A percentile compares a stretch with the other conserved stretches of the same genome.
Evolutionary conservation across 2,329 filamentous ascomycete species (phyloP).

Genomic region (Colletotrichum chrysophilum): DNA sequence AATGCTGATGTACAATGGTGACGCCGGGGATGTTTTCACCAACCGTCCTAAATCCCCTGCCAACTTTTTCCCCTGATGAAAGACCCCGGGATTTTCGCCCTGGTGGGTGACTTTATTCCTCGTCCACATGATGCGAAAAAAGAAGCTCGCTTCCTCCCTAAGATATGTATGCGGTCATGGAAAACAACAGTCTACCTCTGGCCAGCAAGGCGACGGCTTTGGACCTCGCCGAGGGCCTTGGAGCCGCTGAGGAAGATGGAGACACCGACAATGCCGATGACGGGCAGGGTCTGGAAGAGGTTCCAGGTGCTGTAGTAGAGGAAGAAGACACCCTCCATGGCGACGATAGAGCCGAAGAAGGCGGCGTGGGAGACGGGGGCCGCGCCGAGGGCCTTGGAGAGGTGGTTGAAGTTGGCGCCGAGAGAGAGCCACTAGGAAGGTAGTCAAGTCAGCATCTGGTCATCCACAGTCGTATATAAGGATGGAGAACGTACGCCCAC

Average conservation of each 20-base stretch:
- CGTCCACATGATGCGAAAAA: not conserved
- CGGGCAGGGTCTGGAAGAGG: conserved; percentile 86
- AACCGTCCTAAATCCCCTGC: not conserved
- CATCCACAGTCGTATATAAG: not conserved
- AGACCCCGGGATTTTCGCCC: not conserved
- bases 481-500: conserved; percentile 61
- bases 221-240: conserved; percentile 90
- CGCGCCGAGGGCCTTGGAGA: conserved; percentile 74
- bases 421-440: conserved; percentile 73
- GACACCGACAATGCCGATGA: conserved; percentile 68
- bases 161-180: not conserved
- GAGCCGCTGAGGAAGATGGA: conserved; percentile 86
- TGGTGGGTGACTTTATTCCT: not conserved
- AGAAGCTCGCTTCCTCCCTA: not conserved
- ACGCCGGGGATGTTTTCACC: not conserved
- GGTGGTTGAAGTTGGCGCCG: conserved; percentile 83
- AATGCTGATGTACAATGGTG: conserved; percentile 19
- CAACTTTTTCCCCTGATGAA: not conserved
- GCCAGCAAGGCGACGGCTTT: conserved; percentile 82
- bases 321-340: conserved; percentile 92
- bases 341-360: conserved; percentile 87
- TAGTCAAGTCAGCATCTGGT: conserved; percentile 23
- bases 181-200: conserved; percentile 49
- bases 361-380: conserved; percentile 82
- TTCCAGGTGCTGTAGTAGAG: conserved; percentile 94